These are phyloP conservation scores for Salicornia ramosissima DNA, from an alignment of 148 eudicot genomes.

Conservation along the genomic window DNA sequence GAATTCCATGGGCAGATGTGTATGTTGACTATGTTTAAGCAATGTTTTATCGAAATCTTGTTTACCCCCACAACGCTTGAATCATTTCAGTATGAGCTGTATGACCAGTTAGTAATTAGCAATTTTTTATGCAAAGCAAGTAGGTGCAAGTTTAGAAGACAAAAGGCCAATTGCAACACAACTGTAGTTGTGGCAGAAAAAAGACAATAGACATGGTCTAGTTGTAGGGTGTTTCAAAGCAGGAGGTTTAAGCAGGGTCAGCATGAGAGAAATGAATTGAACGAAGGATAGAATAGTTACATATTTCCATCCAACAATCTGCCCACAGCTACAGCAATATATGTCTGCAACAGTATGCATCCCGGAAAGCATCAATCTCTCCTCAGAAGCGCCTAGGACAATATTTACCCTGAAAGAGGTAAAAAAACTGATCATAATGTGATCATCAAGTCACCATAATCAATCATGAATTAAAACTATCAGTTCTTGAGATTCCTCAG, in stretches of 20 bases:
- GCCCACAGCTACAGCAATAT: constrained; percentile 87
- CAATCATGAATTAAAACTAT: background rate
- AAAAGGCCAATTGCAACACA: background rate
- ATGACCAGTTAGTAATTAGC: background rate
- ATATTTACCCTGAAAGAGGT: constrained; percentile 51
- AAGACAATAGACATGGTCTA: background rate
- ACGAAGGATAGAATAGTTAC: constrained; percentile 39
- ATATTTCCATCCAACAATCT: constrained; percentile 92
- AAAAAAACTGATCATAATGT: background rate
- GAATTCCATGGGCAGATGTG: background rate
- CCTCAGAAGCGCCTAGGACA: constrained; percentile 54
- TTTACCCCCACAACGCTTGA: background rate
- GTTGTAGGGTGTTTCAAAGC: background rate
- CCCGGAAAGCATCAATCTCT: constrained; percentile 77
- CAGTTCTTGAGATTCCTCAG: background rate
- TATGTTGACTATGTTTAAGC: background rate
- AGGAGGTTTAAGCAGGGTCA: background rate
- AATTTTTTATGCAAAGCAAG: no score
- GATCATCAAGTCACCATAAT: no score
- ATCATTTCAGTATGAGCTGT: background rate
- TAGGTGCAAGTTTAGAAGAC: background rate
- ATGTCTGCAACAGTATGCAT: constrained; percentile 80
- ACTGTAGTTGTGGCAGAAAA: background rate
- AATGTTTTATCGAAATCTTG: background rate
- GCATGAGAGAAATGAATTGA: background rate